These are phyloP conservation scores for Psidium guajava DNA, from an alignment of 345 rosid genomes.

Conservation along the genomic window DNA sequence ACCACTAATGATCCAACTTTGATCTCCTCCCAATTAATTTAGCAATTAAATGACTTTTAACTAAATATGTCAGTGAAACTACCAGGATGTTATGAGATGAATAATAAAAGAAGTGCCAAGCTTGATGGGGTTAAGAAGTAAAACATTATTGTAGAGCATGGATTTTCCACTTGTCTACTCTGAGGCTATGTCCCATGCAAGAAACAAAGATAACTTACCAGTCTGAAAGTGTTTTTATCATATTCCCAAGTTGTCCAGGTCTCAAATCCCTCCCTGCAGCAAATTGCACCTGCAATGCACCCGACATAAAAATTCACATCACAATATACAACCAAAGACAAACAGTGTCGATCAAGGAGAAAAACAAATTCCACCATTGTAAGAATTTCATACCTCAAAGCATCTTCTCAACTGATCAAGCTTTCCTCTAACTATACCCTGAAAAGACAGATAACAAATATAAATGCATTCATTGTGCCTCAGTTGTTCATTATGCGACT, in stretches of 20 bases:
- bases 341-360: background rate
- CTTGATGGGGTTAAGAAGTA: background rate
- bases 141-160: background rate
- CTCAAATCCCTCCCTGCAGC: conserved; percentile 96
- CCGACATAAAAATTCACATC: background rate
- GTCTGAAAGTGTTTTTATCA: conserved; percentile 79
- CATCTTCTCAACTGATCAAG: conserved; percentile 89
- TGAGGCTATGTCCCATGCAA: background rate
- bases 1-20: background rate
- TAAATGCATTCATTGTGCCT: background rate
- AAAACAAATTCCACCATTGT: background rate
- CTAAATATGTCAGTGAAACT: background rate
- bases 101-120: background rate
- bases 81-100: background rate
- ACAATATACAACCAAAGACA: background rate
- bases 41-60: background rate
- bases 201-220: conserved; percentile 36
- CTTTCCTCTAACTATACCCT: conserved; percentile 98
- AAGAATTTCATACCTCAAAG: conserved; percentile 55
- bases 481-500: background rate
- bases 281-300: conserved; percentile 61
- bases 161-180: background rate
- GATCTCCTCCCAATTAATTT: background rate
- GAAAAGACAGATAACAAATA: background rate
- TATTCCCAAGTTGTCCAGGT: conserved; percentile 78